Conservation (phyloP, 331 rosid species). For the Quercus phellos region DNA sequence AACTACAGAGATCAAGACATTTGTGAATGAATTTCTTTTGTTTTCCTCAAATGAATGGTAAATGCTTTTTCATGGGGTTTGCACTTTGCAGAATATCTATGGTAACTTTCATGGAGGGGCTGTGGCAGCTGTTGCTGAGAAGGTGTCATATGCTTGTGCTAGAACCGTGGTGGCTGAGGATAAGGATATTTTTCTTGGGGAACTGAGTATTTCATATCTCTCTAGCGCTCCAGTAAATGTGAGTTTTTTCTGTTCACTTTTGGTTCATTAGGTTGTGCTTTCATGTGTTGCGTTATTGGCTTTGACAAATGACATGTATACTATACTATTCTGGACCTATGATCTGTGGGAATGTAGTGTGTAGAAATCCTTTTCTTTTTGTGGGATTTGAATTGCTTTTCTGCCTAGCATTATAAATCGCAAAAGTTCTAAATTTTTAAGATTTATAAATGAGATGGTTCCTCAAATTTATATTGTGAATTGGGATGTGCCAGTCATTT, state of each 20-base stretch:
- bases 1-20: too few relatives aligned
- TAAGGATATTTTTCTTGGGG: constrained; percentile 74
- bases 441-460: too few relatives aligned
- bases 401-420: too few relatives aligned
- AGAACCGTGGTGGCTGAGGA: constrained; percentile 59
- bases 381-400: too few relatives aligned
- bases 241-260: constrained; percentile 25
- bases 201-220: constrained; percentile 69
- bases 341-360: too few relatives aligned
- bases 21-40: not conserved
- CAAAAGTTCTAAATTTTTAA: too few relatives aligned
- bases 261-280: not conserved
- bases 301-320: too few relatives aligned
- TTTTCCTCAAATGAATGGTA: not conserved
- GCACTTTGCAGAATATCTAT: constrained; percentile 62
- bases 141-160: constrained; percentile 62
- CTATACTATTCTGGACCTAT: too few relatives aligned
- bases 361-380: too few relatives aligned
- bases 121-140: constrained; percentile 58
- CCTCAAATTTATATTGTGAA: too few relatives aligned
- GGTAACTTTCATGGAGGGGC: constrained; percentile 67
- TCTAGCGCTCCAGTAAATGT: constrained; percentile 59
- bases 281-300: not conserved
- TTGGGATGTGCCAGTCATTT: too few relatives aligned
- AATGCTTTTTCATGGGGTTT: constrained; percentile 28